These are phyloP conservation scores for Suhomyces prunicola DNA, from an alignment of 805 yeast genomes.

Conservation along the genomic window DNA sequence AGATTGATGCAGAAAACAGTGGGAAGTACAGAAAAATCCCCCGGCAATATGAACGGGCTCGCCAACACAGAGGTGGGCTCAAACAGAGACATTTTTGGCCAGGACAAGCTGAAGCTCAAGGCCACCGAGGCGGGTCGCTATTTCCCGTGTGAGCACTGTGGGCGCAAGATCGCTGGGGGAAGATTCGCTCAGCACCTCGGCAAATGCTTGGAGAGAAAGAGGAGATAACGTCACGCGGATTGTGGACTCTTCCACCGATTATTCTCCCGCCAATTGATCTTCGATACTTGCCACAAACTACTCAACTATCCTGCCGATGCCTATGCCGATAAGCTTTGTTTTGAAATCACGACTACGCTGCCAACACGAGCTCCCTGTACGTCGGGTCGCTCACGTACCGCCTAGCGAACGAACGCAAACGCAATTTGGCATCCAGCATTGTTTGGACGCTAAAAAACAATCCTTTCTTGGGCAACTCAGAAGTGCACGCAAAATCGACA, in stretches of 20 bases:
- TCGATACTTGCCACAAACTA: conserved; percentile 37
- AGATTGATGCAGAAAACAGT: conserved; percentile 16
- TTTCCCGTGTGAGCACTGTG: conserved; percentile 78
- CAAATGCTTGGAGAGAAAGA: conserved; percentile 78
- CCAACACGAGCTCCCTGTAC: conserved; percentile 23
- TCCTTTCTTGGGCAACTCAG: conserved; percentile 17
- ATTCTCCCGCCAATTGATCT: conserved; percentile 10
- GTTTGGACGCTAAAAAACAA: conserved; percentile 25
- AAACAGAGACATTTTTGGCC: conserved; percentile 47
- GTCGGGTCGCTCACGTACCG: conserved; percentile 46
- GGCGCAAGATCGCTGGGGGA: conserved; percentile 82
- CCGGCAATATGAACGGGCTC: conserved; percentile 1
- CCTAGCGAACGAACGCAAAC: conserved; percentile 40
- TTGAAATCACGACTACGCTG: conserved; percentile 34
- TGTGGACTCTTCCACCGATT: background rate
- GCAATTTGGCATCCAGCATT: conserved; percentile 56
- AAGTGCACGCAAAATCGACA: conserved; percentile 27
- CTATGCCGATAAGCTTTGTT: conserved; percentile 27
- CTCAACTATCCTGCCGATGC: conserved; percentile 24
- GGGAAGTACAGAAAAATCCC: conserved; percentile 11
- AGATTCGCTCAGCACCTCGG: conserved; percentile 92
- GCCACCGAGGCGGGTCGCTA: conserved; percentile 51
- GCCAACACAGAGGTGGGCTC: conserved; percentile 13
- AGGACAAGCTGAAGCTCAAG: conserved; percentile 44
- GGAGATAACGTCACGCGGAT: conserved; percentile 14